Evolutionary conservation across 768 basidiomycete species (phyloP), one percentile per base, ranked within the genome.

Genomic region (Pleurotus eryngii): DNA sequence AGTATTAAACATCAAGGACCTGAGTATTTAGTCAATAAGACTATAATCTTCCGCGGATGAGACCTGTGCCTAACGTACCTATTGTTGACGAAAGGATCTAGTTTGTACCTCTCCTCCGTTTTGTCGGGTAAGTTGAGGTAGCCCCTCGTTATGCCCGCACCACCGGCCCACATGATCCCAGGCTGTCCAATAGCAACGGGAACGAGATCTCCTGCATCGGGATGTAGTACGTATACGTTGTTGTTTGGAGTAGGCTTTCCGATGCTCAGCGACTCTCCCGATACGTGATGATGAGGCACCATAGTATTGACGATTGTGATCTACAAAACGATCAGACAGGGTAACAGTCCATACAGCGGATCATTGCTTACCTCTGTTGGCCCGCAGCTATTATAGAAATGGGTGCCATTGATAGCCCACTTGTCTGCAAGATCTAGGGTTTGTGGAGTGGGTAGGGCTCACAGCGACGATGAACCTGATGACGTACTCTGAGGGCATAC

Each of bases 1-100:
- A 18, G 84, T 86, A 60, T 84, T 84, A 65, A 83, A 85, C 84
- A 86, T 86, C 64, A 78, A 69, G n/a, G n/a, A n/a, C 22, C 27
- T 46, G 46, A 39, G 54, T 11, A 45, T 40, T 12, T 15, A 62
- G 78, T 56, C 56, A 81, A 22, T 45, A 17, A 45, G 15, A 14
- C 8, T n/a, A 22, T 7, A 2, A 17, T 15, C 30, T 45, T 17
- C 17, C 14, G 30, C 9, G 5, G 38, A 48, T 46, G 27, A 35
- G 14, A 18, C 42, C 12, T 4, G 49, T 24, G 14, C 20, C 27
- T 35, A 6, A 35, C 49, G 5, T 35, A 50, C 49, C 79, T 76
- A 62, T 77, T 70, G 55, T 71, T 71, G 24, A 70, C 59, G 67
- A 83, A 84, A 4, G 80, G 81, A 64, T 86, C 84, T 11, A 61